Percentiles rank a stretch among this genome's conserved stretches.
Conservation (phyloP, 495 filamentous ascomycete genomes). For the Monascus purpureus region DNA sequence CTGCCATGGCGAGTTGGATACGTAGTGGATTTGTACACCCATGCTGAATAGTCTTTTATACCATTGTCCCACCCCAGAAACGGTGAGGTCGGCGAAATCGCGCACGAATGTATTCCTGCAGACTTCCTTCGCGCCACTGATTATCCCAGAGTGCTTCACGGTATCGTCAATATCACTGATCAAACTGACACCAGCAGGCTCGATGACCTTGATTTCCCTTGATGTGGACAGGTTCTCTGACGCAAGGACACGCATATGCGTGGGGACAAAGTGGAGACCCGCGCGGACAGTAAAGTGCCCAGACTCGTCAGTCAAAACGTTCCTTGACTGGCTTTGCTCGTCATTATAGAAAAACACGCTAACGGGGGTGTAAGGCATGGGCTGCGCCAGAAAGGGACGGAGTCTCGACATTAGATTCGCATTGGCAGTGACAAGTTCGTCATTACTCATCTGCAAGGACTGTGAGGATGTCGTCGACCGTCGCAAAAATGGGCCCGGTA, state of each 20-base stretch:
- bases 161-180: conserved; percentile 99
- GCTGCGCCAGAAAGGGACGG: conserved; percentile 76
- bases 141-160: conserved; percentile 88
- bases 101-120: conserved; percentile 91
- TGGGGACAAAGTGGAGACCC: conserved; percentile 77
- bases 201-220: conserved; percentile 59
- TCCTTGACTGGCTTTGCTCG: conserved; percentile 58
- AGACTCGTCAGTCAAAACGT: conserved; percentile 63
- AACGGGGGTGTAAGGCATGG: conserved; percentile 56
- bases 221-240: conserved; percentile 72
- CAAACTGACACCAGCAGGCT: conserved; percentile 71
- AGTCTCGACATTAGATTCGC: conserved; percentile 73
- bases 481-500: conserved; percentile 1
- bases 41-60: conserved; percentile 60
- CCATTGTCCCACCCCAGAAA: conserved; percentile 83
- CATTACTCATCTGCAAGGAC: conserved; percentile 44
- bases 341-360: conserved; percentile 92
- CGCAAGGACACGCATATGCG: conserved; percentile 73
- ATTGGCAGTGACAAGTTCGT: conserved; percentile 69
- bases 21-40: conserved; percentile 82
- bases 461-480: conserved; percentile 24
- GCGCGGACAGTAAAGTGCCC: conserved; percentile 75
- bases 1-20: conserved; percentile 94
- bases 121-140: conserved; percentile 75
- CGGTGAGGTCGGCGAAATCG: conserved; percentile 62